These are phyloP conservation scores for Tremella fuciformis DNA, from an alignment of 768 basidiomycete genomes.

Conservation along the genomic window DNA sequence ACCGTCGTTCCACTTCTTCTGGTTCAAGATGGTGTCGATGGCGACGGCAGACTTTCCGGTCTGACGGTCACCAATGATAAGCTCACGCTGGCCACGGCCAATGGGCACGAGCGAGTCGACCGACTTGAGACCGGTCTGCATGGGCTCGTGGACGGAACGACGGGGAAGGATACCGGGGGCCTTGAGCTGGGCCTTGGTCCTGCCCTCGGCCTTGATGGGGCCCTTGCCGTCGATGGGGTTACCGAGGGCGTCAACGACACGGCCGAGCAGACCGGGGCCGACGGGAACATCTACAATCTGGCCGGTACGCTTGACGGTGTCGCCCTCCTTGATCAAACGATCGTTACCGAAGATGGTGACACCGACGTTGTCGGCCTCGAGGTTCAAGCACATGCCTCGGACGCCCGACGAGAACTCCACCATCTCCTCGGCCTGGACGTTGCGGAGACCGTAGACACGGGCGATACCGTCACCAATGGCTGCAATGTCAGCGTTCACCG, in stretches of 20 bases:
- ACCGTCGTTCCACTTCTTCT: constrained; percentile 99
- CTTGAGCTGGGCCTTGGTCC: constrained; percentile 96
- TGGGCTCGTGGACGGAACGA: constrained; percentile 96
- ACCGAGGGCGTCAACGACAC: constrained; percentile 98
- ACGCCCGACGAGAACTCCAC: constrained; percentile 99
- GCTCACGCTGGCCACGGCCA: constrained; percentile 99
- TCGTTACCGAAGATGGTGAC: constrained; percentile 87
- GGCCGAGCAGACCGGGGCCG: constrained; percentile 92
- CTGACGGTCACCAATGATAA: constrained; percentile 99
- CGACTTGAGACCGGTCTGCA: constrained; percentile 99
- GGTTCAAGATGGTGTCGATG: constrained; percentile 99
- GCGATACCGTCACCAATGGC: constrained; percentile 94
- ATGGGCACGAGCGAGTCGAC: constrained; percentile 99
- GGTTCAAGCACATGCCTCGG: constrained; percentile 99
- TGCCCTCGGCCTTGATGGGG: constrained; percentile 86
- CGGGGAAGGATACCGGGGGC: constrained; percentile 98
- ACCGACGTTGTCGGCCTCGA: constrained; percentile 99
- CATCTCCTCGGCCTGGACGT: constrained; percentile 99
- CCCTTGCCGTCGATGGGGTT: constrained; percentile 99
- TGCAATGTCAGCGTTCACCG: constrained; percentile 43
- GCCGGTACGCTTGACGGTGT: constrained; percentile 99
- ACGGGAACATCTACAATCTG: constrained; percentile 99
- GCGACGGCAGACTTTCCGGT: constrained; percentile 95
- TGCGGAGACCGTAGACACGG: constrained; percentile 96
- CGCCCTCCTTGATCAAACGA: constrained; percentile 98